phyloP scores from a whole-genome alignment of 2,329 filamentous ascomycete genomes.

The Parasarocladium wereldwijsianum region DNA sequence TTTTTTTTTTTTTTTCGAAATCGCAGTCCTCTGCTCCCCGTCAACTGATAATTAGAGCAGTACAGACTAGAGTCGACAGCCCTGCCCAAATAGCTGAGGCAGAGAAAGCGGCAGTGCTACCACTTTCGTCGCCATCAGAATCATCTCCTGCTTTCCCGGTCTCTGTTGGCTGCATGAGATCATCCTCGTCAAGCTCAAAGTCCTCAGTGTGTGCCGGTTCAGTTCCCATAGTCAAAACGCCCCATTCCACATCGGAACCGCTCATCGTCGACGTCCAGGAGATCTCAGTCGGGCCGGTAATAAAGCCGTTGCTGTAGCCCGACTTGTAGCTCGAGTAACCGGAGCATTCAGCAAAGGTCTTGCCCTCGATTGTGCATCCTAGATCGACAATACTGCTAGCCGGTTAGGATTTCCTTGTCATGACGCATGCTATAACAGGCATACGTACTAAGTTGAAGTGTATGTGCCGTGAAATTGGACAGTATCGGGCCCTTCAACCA shows the following conservation, averaged over 20 bases:
- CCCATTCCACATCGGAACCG: conserved; percentile 27
- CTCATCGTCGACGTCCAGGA: conserved; percentile 29
- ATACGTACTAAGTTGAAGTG: conserved; percentile 26
- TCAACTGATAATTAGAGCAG: too few relatives aligned
- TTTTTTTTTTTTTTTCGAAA: too few relatives aligned
- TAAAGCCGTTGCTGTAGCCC: conserved; percentile 21
- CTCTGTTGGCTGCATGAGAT: too few relatives aligned
- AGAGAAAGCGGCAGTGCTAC: too few relatives aligned
- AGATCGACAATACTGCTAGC: conserved; percentile 25
- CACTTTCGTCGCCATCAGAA: too few relatives aligned
- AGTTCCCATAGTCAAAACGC: conserved; percentile 25
- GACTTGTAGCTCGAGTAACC: conserved; percentile 30
- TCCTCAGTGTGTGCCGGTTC: conserved; percentile 18
- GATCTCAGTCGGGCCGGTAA: conserved; percentile 27
- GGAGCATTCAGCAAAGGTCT: conserved; percentile 29
- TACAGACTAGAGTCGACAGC: too few relatives aligned
- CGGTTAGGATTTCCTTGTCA: conserved; percentile 1
- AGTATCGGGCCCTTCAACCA: conserved; percentile 29
- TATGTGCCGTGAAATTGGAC: conserved; percentile 27
- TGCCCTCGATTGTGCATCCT: conserved; percentile 25
- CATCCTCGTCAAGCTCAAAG: too few relatives aligned
- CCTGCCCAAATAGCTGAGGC: too few relatives aligned
- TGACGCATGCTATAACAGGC: neutral
- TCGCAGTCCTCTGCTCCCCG: too few relatives aligned
- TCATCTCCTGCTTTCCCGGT: too few relatives aligned